Evolutionary conservation across 352 stramenopile genomes (phyloP).

Genomic region (Globisporangium lucens): DNA sequence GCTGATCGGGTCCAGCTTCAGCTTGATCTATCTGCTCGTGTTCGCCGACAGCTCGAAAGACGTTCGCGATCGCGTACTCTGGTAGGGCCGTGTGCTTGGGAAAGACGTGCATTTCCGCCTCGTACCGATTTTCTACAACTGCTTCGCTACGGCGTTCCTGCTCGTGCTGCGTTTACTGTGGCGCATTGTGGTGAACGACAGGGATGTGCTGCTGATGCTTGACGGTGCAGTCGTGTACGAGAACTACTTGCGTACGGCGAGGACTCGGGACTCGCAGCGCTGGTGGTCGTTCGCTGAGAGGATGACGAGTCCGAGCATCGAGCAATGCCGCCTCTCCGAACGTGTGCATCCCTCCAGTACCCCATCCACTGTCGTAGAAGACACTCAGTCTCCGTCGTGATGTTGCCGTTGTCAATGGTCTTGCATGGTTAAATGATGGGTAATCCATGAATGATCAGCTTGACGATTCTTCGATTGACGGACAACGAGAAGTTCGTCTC

Average conservation of each 20-base stretch:
- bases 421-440: background rate
- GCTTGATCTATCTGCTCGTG: constrained; percentile 1
- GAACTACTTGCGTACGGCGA: constrained; percentile 5
- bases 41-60: background rate
- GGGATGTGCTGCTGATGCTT: constrained; percentile 23
- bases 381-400: background rate
- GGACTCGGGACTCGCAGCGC: background rate
- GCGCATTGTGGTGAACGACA: constrained; percentile 8
- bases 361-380: background rate
- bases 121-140: constrained; percentile 24
- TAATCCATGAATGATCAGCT: background rate
- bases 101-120: constrained; percentile 16
- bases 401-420: background rate
- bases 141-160: constrained; percentile 13
- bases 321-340: background rate
- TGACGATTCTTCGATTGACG: background rate
- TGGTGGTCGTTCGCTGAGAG: background rate
- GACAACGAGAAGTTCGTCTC: too few species aligned
- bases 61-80: constrained; percentile 19
- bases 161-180: constrained; percentile 23
- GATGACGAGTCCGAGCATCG: background rate
- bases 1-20: background rate
- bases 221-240: constrained; percentile 23
- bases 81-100: background rate
- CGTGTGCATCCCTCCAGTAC: background rate